A percentile compares a stretch with the other conserved stretches of the same genome.
phyloP scores from a whole-genome alignment of 2,329 filamentous ascomycete genomes.

The Coniochaeta prunicola region DNA sequence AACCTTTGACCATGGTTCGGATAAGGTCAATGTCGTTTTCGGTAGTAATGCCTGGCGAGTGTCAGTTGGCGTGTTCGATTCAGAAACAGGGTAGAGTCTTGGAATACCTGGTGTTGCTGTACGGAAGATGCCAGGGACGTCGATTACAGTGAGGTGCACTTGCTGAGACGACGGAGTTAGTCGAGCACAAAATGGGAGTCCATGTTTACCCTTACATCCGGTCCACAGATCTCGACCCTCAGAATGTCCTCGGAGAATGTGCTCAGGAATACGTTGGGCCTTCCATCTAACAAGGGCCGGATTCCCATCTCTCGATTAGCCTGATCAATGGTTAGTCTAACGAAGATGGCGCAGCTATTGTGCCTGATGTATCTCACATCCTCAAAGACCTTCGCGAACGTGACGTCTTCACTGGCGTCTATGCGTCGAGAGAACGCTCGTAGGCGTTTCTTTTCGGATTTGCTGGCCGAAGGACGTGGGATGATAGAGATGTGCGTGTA shows the following conservation, averaged over 20 bases:
- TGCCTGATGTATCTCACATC: too few species aligned
- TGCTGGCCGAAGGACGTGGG: conserved; percentile 12
- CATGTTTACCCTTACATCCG: conserved; percentile 21
- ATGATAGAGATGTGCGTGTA: conserved; percentile 36
- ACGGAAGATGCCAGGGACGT: conserved; percentile 47
- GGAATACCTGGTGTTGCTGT: conserved; percentile 24
- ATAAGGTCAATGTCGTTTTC: conserved; percentile 37
- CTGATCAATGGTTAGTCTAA: conserved; percentile 13
- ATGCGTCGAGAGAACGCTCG: conserved; percentile 24
- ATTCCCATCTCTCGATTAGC: conserved; percentile 39
- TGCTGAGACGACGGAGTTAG: conserved; percentile 14
- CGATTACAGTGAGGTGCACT: conserved; percentile 44
- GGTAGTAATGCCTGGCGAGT: conserved; percentile 24
- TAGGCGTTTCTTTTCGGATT: conserved; percentile 16
- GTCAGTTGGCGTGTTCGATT: not conserved
- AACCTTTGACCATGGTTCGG: conserved; percentile 36
- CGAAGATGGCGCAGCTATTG: too few species aligned
- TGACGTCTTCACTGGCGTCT: conserved; percentile 24
- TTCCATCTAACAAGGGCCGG: conserved; percentile 13
- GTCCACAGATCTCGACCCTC: conserved; percentile 37
- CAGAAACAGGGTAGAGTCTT: too few species aligned
- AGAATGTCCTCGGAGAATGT: conserved; percentile 40
- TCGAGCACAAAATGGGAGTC: not conserved
- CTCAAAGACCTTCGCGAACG: conserved; percentile 29
- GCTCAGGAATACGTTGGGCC: conserved; percentile 6